These are phyloP conservation scores for Gaillardinia entomophila DNA, from an alignment of 805 yeast species.

Conservation along the genomic window DNA sequence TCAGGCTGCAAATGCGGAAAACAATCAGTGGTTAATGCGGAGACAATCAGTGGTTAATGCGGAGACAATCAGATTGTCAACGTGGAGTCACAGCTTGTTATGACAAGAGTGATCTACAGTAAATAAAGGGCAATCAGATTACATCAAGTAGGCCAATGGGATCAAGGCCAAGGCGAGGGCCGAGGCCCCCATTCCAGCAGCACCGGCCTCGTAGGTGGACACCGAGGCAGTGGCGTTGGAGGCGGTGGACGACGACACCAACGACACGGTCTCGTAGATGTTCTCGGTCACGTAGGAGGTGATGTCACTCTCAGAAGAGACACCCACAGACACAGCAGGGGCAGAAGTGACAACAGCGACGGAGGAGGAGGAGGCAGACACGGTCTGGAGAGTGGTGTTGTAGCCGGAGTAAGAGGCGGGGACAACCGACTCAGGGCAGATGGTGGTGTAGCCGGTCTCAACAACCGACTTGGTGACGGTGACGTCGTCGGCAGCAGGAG, in stretches of 20 bases:
- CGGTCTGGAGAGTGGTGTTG: background rate
- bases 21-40: too few species aligned
- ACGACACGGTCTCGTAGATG: slow-evolving; percentile 3
- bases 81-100: too few species aligned
- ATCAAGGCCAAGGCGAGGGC: slow-evolving; percentile 22
- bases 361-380: slow-evolving; percentile 3
- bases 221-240: slow-evolving; percentile 5
- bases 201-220: slow-evolving; percentile 11
- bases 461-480: background rate
- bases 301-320: slow-evolving; percentile 3
- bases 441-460: background rate
- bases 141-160: slow-evolving; percentile 32
- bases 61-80: too few species aligned
- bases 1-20: too few species aligned
- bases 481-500: slow-evolving; percentile 1
- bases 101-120: too few species aligned
- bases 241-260: slow-evolving; percentile 1
- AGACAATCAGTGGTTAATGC: too few species aligned
- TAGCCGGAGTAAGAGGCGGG: background rate
- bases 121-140: slow-evolving; percentile 6
- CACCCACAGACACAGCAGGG: slow-evolving; percentile 4
- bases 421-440: background rate
- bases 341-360: slow-evolving; percentile 1
- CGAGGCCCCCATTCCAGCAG: slow-evolving; percentile 16
- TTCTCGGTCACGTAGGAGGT: background rate